Evolutionary conservation across 176 grass and related monocot genomes (phyloP).

Genomic region (Triticum timopheevii): DNA sequence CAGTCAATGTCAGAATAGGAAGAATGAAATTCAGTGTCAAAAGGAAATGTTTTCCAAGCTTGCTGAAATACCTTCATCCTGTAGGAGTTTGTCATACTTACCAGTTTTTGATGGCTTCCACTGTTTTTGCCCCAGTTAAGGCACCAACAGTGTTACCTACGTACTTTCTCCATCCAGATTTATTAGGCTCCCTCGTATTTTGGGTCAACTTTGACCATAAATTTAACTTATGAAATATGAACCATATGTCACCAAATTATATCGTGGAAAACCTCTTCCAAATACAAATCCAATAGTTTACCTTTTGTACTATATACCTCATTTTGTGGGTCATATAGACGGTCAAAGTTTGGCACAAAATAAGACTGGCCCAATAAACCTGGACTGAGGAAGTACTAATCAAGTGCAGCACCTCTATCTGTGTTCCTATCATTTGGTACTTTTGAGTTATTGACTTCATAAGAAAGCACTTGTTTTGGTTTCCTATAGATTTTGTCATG

Average conservation of each 20-base stretch:
- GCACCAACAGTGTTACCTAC: conserved; percentile 11
- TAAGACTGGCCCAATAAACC: too few species aligned
- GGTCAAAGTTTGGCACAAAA: too few species aligned
- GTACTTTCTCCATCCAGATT: too few species aligned
- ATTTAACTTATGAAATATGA: too few species aligned
- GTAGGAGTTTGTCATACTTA: conserved; percentile 18
- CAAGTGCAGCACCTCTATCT: not conserved
- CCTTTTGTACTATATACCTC: too few species aligned
- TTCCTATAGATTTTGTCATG: conserved; percentile 24
- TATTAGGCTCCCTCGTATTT: too few species aligned
- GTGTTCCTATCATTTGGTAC: not conserved
- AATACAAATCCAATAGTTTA: too few species aligned
- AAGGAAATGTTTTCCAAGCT: not conserved
- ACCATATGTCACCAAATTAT: too few species aligned
- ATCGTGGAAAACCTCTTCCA: too few species aligned
- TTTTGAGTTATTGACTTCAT: conserved; percentile 30
- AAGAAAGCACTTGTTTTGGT: not conserved
- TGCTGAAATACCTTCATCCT: conserved; percentile 3
- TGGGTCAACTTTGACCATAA: too few species aligned
- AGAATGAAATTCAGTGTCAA: conserved; percentile 10
- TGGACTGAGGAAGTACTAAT: not conserved
- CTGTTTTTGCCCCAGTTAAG: not conserved
- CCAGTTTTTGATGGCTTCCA: not conserved
- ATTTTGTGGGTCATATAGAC: too few species aligned
- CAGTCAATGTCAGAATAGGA: not conserved